Evolutionary conservation across 106 monocot species (phyloP), one percentile per base, ranked within the genome.

Genomic region (Acorus gramineus): DNA sequence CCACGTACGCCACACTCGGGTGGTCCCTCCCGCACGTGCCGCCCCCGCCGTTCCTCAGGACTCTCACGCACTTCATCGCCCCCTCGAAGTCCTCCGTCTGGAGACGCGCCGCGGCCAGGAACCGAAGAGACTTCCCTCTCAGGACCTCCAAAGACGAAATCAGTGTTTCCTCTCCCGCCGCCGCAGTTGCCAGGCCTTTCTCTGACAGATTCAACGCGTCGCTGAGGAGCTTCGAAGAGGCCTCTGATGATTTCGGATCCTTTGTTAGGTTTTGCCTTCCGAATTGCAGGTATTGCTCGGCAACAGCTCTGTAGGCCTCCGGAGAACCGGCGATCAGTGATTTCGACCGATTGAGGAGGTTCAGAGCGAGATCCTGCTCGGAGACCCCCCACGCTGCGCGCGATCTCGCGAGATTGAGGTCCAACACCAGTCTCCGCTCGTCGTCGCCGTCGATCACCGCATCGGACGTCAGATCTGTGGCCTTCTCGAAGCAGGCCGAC

Each of bases 201-300:
- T 98, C 91, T 60, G 85, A 88, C 6, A 98, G 52, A 70, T 98
- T 87, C 6, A 98, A 61, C 2, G 91, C 96, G 60, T 91, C 87
- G 42, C 60, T 60, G 50, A 98, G 46, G 5, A 98, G 67, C 60
- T 85, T 79, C n/a, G 79, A 73, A 9, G 79, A 48, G 14, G 44
- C 53, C 11, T 58, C 59, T 2, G 59, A 14, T 54, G 50, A 46
- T 7, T 64, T 14, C n/a, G 50, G 4, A 6, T 52, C 64, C 51
- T 64, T 69, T 46, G 68, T 12, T 46, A 89, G 77, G 5, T 62
- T 71, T 4, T 75, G 56, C 80, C 82, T 84, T 14, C 85, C 91
- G 63, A 87, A 79, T 47, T 64, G 70, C 42, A 98, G 72, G 71
- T 80, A 98, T 66, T 83, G 77, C 66, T 91, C 91, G 4, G 90